Evolutionary conservation across 805 yeast genomes (phyloP).

Genomic region (Candida qinlingensis): DNA sequence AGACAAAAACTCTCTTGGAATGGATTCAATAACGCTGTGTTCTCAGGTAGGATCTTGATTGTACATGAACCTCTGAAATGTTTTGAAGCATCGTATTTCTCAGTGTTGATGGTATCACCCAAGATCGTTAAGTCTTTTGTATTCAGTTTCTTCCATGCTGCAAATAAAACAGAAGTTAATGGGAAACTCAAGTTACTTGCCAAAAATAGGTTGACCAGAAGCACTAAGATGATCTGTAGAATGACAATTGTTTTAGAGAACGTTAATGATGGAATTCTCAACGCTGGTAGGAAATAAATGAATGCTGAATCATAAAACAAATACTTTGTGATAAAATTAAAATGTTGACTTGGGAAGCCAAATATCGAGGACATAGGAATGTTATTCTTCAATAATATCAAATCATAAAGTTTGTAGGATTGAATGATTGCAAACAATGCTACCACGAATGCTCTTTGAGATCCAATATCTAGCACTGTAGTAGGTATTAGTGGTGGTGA

Average conservation of each 20-base stretch:
- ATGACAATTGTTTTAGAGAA: conserved; percentile 56
- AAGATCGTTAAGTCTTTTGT: conserved; percentile 46
- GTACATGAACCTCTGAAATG: conserved; percentile 86
- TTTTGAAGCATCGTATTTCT: conserved; percentile 23
- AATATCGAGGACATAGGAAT: conserved; percentile 27
- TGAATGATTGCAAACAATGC: conserved; percentile 71
- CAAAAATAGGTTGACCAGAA: conserved; percentile 47
- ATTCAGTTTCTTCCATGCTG: conserved; percentile 39
- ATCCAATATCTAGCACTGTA: conserved; percentile 60
- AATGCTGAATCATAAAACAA: conserved; percentile 66
- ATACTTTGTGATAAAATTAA: conserved; percentile 65
- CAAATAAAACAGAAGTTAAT: conserved; percentile 32
- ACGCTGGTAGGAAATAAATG: conserved; percentile 62
- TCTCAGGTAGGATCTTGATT: conserved; percentile 85
- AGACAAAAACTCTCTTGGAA: conserved; percentile 61
- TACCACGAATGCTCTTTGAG: conserved; percentile 67
- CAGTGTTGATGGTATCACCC: conserved; percentile 37
- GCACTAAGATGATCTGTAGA: conserved; percentile 40
- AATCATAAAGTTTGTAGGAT: conserved; percentile 77
- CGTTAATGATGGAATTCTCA: conserved; percentile 70
- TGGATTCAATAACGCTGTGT: conserved; percentile 81
- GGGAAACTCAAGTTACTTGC: conserved; percentile 49
- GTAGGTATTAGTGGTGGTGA: conserved; percentile 52
- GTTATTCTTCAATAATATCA: conserved; percentile 51
- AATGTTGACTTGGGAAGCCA: conserved; percentile 40